Evolutionary conservation across 1,139 yeast species (phyloP).

Genomic region (Entelexis paramagnoliae): DNA sequence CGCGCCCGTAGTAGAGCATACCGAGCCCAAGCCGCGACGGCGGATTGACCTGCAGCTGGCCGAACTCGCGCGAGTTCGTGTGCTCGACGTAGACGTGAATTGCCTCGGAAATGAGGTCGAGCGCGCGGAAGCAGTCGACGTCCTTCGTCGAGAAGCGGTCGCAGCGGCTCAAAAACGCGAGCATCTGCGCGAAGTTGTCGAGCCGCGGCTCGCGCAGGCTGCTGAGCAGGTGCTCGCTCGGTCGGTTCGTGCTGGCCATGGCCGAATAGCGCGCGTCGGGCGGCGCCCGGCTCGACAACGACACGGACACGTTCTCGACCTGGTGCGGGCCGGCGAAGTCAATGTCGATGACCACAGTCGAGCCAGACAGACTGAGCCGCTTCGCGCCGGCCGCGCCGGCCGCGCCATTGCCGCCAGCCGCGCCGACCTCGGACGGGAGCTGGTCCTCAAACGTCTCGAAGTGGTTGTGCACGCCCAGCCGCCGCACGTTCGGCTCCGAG

Average conservation of each 20-base stretch:
- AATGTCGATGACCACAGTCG: slow-evolving; percentile 32
- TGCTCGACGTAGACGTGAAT: slow-evolving; percentile 24
- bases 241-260: slow-evolving; percentile 26
- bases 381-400: too few relatives aligned
- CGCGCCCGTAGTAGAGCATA: slow-evolving; percentile 26
- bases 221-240: slow-evolving; percentile 26
- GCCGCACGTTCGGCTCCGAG: slow-evolving; percentile 29
- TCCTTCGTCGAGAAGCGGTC: slow-evolving; percentile 30
- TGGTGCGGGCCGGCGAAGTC: slow-evolving; percentile 18
- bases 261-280: slow-evolving; percentile 26
- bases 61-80: slow-evolving; percentile 23
- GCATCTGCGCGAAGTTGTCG: slow-evolving; percentile 28
- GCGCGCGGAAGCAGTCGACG: slow-evolving; percentile 30
- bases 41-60: slow-evolving; percentile 30
- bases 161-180: slow-evolving; percentile 29
- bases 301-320: slow-evolving; percentile 25
- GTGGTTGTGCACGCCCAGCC: slow-evolving; percentile 26
- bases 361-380: slow-evolving; percentile 32
- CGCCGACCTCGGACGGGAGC: background rate
- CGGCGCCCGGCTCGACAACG: slow-evolving; percentile 29
- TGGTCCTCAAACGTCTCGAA: slow-evolving; percentile 32
- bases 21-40: slow-evolving; percentile 29
- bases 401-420: slow-evolving; percentile 20
- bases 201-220: slow-evolving; percentile 29
- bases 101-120: slow-evolving; percentile 30